Evolutionary conservation across 2,329 filamentous ascomycete genomes (phyloP).

Genomic region (Botrytis fabae): DNA sequence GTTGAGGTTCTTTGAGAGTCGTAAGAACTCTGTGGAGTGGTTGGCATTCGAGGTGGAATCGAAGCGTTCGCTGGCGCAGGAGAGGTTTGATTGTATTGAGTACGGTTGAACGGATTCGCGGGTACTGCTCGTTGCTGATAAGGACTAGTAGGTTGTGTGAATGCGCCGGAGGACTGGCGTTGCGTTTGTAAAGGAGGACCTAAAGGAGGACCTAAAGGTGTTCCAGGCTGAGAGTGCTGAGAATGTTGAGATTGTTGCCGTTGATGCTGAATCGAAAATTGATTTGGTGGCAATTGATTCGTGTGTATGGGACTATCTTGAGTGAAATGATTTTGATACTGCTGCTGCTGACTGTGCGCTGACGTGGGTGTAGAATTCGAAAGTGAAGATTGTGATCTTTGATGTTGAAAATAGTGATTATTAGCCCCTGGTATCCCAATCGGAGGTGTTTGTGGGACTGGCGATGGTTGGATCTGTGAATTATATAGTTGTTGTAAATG

Average conservation of each 20-base stretch:
- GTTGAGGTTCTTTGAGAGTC: constrained; percentile 51
- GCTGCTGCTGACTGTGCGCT: constrained; percentile 55
- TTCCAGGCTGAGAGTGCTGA: constrained; percentile 39
- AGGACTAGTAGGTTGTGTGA: constrained; percentile 58
- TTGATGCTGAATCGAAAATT: constrained; percentile 37
- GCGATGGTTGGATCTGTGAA: constrained; percentile 35
- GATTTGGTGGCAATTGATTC: constrained; percentile 32
- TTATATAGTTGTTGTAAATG: constrained; percentile 39
- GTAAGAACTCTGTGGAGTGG: constrained; percentile 46
- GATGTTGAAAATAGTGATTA: constrained; percentile 44
- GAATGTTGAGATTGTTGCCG: constrained; percentile 37
- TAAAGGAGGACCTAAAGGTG: constrained; percentile 55
- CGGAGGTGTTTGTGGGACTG: constrained; percentile 41
- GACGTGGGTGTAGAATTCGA: constrained; percentile 63
- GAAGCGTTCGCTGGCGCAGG: constrained; percentile 43
- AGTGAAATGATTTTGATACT: constrained; percentile 46
- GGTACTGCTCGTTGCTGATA: constrained; percentile 54
- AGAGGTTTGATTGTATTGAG: constrained; percentile 39
- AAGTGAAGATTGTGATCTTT: constrained; percentile 58
- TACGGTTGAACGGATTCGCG: constrained; percentile 27
- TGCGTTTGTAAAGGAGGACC: constrained; percentile 50
- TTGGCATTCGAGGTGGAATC: constrained; percentile 45
- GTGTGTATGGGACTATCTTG: constrained; percentile 53
- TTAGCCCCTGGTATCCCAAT: constrained; percentile 39
- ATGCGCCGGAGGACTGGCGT: constrained; percentile 48